These are phyloP conservation scores for Gossypium turneri DNA, from an alignment of 345 rosid genomes.

Conservation along the genomic window DNA sequence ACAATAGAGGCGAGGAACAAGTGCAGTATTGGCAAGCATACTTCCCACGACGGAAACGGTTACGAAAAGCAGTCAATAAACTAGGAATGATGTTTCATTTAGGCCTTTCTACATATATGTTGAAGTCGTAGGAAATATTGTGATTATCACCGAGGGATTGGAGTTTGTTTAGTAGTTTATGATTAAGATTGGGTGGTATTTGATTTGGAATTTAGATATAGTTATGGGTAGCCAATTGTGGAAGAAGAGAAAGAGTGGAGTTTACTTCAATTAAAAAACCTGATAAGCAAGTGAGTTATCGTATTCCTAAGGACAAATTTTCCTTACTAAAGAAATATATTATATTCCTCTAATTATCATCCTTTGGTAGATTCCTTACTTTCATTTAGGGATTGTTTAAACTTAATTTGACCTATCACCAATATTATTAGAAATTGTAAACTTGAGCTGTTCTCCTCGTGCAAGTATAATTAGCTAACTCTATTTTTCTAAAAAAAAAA, in stretches of 20 bases:
- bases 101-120: neutral
- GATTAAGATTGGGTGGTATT: neutral
- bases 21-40: too few relatives aligned
- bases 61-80: too few relatives aligned
- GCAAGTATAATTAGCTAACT: too few relatives aligned
- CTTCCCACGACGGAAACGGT: too few relatives aligned
- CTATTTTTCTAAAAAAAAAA: too few relatives aligned
- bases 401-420: too few relatives aligned
- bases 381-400: too few relatives aligned
- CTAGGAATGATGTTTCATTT: neutral
- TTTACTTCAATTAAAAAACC: neutral
- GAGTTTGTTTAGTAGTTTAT: neutral
- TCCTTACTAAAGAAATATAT: too few relatives aligned
- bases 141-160: neutral
- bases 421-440: too few relatives aligned
- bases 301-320: neutral
- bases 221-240: neutral
- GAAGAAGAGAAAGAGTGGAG: neutral
- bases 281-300: neutral
- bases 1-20: too few relatives aligned
- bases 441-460: too few relatives aligned
- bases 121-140: neutral
- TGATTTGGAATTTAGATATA: neutral
- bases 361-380: too few relatives aligned
- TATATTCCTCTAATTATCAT: neutral